Evolutionary conservation across 2,329 filamentous ascomycete species (phyloP), one percentile per base, ranked within the genome.

Genomic region (Neodidymelliopsis sp.): DNA sequence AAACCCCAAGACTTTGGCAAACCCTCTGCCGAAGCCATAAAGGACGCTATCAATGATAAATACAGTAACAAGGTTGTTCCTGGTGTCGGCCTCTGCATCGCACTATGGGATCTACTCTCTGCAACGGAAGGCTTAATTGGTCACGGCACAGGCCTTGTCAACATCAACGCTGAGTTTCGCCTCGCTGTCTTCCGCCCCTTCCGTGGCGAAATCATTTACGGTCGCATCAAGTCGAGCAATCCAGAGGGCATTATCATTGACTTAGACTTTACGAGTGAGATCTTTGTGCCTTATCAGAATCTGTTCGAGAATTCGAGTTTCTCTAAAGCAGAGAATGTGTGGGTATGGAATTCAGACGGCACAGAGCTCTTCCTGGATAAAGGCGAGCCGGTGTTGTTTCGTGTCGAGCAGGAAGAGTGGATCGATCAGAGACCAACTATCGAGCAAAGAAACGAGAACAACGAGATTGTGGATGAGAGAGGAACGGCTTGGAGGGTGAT

Each of bases 31-130:
- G 83, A 91, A 56, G 91, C 91, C 1, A 90, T 99, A 56, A 91
- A 97, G 75, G 92, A 99, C 77, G 94, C 94, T 65, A 94, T 99
- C 76, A 97, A 99, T 72, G 82, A 86, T 56, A 99, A 99, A 76
- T 99, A 97, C 74, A 86, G 93, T 51, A 97, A 99, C 77, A 94
- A 93, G 75, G 88, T 90, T 91, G 91, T 99, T 54, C 93, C 96
- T 70, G 94, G 94, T 68, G 87, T 97, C 50, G 94, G 94, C 9
- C 85, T 99, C 4, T 97, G 91, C 68, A 88, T 99, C 61, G 93
- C 90, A 69, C 84, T 99, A 63, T 97, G 94, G 76, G 94, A 97
- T 69, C 79, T 99, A 10, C 77, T 96, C 5, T 90, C 89, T 75
- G 85, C 91, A 0, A 96, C 92, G 0, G 94, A 99, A 72, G 94